Conservation (phyloP, 2,329 filamentous ascomycete genomes). For the Neocatenulostroma microsporum region DNA sequence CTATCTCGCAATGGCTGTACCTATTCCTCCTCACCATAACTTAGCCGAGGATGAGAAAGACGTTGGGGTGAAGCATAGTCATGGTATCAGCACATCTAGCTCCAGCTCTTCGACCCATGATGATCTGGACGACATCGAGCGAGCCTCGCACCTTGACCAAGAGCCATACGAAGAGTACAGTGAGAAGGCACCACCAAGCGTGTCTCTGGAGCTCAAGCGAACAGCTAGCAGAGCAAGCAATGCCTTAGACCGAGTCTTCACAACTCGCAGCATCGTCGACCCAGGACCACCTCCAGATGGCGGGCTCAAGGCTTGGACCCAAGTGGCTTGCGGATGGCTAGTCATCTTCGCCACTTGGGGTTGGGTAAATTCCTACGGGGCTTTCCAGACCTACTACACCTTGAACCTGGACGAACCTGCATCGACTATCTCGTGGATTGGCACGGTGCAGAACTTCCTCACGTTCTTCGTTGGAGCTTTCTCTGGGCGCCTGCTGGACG, state of each 20-base stretch:
- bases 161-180: slow-evolving; percentile 10
- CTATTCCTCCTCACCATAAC: no score
- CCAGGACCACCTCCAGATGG: slow-evolving; percentile 38
- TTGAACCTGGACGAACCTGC: slow-evolving; percentile 24
- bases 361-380: slow-evolving; percentile 33
- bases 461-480: slow-evolving; percentile 40
- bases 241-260: slow-evolving; percentile 29
- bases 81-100: no score
- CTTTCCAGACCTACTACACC: slow-evolving; percentile 42
- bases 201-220: slow-evolving; percentile 18
- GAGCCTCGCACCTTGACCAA: slow-evolving; percentile 12
- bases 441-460: slow-evolving; percentile 42
- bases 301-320: slow-evolving; percentile 32
- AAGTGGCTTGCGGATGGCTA: slow-evolving; percentile 28
- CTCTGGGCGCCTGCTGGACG: slow-evolving; percentile 36
- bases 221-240: slow-evolving; percentile 20
- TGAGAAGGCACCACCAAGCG: slow-evolving; percentile 4
- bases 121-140: slow-evolving; percentile 18
- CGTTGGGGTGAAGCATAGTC: no score
- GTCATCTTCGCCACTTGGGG: slow-evolving; percentile 30
- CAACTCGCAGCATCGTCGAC: slow-evolving; percentile 25
- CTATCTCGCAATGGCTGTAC: no score
- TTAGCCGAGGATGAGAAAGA: no score
- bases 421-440: slow-evolving; percentile 48
- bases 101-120: slow-evolving; percentile 13